These are phyloP conservation scores for Naganishia albida DNA, from an alignment of 1,284 basidiomycete species.

Conservation along the genomic window DNA sequence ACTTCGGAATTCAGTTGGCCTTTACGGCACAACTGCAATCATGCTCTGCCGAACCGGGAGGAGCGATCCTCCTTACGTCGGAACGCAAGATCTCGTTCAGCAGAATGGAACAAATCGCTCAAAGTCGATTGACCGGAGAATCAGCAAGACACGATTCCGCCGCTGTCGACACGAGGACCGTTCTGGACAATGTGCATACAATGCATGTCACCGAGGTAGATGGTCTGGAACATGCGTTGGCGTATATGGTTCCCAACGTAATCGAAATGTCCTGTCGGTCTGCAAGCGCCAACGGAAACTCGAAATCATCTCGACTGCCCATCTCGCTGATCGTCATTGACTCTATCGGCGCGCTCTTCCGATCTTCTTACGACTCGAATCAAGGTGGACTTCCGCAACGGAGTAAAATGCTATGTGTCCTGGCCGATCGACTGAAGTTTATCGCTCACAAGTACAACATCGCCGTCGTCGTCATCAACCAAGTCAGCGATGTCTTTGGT, in stretches of 20 bases:
- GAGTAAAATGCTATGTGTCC: constrained; percentile 66
- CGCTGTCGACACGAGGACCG: constrained; percentile 1
- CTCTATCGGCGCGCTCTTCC: constrained; percentile 76
- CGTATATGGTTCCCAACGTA: constrained; percentile 64
- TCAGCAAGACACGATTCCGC: background rate
- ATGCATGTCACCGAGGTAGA: constrained; percentile 61
- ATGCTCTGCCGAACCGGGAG: constrained; percentile 55
- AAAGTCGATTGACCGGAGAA: constrained; percentile 45
- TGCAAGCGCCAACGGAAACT: background rate
- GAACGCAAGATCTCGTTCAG: constrained; percentile 69
- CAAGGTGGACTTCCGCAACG: constrained; percentile 67
- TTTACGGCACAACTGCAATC: constrained; percentile 70
- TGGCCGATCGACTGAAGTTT: constrained; percentile 67
- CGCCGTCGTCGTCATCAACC: constrained; percentile 80
- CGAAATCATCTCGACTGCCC: constrained; percentile 34
- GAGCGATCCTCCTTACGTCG: constrained; percentile 72
- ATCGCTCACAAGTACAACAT: constrained; percentile 66
- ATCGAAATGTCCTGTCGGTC: constrained; percentile 53
- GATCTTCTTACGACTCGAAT: constrained; percentile 61
- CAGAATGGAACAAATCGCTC: constrained; percentile 58
- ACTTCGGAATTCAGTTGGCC: constrained; percentile 75
- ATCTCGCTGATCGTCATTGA: constrained; percentile 72
- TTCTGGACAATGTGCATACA: constrained; percentile 69
- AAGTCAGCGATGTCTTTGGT: constrained; percentile 73
- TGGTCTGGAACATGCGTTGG: constrained; percentile 68